Evolutionary conservation across 352 stramenopile species (phyloP).

Genomic region (Globisporangium apiculatum): DNA sequence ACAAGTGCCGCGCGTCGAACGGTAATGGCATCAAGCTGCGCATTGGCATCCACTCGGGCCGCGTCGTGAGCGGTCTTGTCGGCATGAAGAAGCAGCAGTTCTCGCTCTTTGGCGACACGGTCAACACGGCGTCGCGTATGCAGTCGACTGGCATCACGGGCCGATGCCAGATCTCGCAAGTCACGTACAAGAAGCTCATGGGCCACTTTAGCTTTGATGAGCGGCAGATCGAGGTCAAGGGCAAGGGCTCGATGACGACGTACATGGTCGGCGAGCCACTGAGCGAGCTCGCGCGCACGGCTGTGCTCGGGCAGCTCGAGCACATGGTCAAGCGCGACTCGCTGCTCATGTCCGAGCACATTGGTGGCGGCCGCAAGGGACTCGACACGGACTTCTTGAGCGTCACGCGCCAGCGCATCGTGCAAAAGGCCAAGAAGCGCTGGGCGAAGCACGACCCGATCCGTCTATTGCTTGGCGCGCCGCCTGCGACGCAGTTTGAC

Average conservation of each 20-base stretch:
- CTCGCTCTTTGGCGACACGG: constrained; percentile 91
- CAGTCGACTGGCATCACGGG: constrained; percentile 82
- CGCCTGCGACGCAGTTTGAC: constrained; percentile 26
- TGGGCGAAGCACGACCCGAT: constrained; percentile 60
- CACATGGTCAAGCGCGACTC: constrained; percentile 64
- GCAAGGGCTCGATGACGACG: constrained; percentile 79
- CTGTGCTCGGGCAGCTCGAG: constrained; percentile 54
- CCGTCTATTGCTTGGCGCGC: constrained; percentile 43
- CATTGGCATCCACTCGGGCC: constrained; percentile 88
- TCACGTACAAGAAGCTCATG: constrained; percentile 77
- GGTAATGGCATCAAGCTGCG: constrained; percentile 84
- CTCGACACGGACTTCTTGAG: constrained; percentile 52
- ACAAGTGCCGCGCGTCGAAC: constrained; percentile 69
- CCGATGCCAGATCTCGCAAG: constrained; percentile 72
- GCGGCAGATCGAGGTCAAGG: constrained; percentile 79
- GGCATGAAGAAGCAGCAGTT: constrained; percentile 92
- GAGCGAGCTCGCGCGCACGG: constrained; percentile 51
- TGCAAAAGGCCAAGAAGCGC: constrained; percentile 40
- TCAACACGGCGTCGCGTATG: constrained; percentile 88
- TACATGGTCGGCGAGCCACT: constrained; percentile 75
- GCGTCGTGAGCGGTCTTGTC: constrained; percentile 84
- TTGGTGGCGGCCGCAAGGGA: constrained; percentile 17
- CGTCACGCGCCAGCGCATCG: constrained; percentile 36
- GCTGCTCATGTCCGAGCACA: constrained; percentile 39
- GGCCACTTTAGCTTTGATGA: constrained; percentile 76